Conservation (phyloP, 164 flowering plant genomes). For the Annona cherimola region DNA sequence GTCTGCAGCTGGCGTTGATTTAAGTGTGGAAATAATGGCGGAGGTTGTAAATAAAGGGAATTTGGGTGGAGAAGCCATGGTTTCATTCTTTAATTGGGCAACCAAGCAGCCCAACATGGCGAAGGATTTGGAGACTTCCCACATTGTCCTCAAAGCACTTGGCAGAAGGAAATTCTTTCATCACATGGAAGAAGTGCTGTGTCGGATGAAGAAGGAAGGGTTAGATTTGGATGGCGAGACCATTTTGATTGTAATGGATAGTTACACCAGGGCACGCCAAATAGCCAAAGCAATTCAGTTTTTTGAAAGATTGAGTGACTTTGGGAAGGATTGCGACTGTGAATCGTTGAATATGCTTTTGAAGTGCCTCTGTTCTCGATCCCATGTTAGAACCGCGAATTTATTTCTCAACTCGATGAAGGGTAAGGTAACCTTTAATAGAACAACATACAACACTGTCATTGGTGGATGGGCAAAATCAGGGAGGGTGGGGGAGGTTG, state of each 20-base stretch:
- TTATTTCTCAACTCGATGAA: constrained; percentile 41
- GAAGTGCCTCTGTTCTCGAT: constrained; percentile 49
- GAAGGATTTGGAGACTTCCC: constrained; percentile 29
- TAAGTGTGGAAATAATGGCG: constrained; percentile 43
- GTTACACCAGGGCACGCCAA: constrained; percentile 46
- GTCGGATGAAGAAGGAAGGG: constrained; percentile 38
- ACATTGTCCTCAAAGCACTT: constrained; percentile 54
- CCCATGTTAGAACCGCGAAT: constrained; percentile 58
- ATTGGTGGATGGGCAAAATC: constrained; percentile 73
- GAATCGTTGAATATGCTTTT: constrained; percentile 60
- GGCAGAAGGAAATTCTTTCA: constrained; percentile 67
- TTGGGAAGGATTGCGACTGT: constrained; percentile 39
- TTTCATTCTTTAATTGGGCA: constrained; percentile 78
- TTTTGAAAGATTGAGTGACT: constrained; percentile 43
- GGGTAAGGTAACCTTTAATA: constrained; percentile 42
- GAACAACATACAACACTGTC: constrained; percentile 44
- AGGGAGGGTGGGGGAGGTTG: constrained; percentile 55
- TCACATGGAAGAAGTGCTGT: constrained; percentile 38
- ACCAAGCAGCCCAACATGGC: constrained; percentile 36
- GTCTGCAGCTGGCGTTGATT: constrained; percentile 27
- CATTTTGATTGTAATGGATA: constrained; percentile 51
- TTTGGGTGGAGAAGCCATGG: constrained; percentile 69
- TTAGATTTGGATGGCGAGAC: constrained; percentile 35
- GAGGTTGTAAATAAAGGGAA: constrained; percentile 64
- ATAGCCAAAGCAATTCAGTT: constrained; percentile 52